Evolutionary conservation across 2,329 filamentous ascomycete genomes (phyloP), one percentile per base, ranked within the genome.

Genomic region (Zasmidium cellare): DNA sequence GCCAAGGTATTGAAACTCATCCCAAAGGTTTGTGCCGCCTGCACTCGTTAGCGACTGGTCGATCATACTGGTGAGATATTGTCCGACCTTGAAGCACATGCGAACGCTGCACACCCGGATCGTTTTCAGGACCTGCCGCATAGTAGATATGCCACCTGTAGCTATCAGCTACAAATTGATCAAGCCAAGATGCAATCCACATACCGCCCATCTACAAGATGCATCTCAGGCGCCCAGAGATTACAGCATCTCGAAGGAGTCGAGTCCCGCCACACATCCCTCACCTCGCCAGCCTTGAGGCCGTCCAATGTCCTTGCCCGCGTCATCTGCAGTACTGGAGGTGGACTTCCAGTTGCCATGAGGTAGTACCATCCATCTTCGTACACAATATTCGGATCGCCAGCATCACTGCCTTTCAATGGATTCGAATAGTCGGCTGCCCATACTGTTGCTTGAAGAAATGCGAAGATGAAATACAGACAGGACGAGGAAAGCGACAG

Each of bases 291-390:
- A 45, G 46, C 48, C 20, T 46, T 44, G 45, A 55, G 45, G 12
- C 52, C 52, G 2, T 55, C 45, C 24, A 55, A 19, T 7, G 52
- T 55, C 52, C 18, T 55, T 16, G 52, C 45, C 22, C 52, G 23
- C 22, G 24, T 55, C 18, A 55, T 55, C 7, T 24, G 28, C 45
- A 55, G 25, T 20, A 25, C 25, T n/a, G 46, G 44, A 16, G 35
- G 35, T 18, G 35, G 35, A 11, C 22, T 24, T 11, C 46, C 46
- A 3, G 52, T 55, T 11, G 52, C 20, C 12, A 55, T 55, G 16
- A 55, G 31, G 19, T 55, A 55, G 52, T 55, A 55, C 24, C 35
- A 55, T 9, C 52, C 52, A 55, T 55, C 46, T n/a, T 55, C 18
- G 31, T 55, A 55, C 9, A 23, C 25, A 35, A 55, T 55, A 12